Evolutionary conservation across 805 yeast species (phyloP).

Genomic region (Ogataea ganodermae): DNA sequence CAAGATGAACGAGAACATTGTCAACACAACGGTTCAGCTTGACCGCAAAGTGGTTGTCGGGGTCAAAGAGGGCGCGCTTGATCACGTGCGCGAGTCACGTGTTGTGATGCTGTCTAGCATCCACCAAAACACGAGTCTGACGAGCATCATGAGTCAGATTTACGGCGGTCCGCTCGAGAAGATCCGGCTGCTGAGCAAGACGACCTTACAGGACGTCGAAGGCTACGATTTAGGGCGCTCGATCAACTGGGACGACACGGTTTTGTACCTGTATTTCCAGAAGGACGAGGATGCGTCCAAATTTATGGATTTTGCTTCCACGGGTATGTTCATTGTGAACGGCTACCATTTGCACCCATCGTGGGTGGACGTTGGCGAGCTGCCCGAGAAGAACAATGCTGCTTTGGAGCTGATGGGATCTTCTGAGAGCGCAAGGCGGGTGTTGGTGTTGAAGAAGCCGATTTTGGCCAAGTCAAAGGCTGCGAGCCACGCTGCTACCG

Average conservation of each 20-base stretch:
- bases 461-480: slow-evolving; percentile 28
- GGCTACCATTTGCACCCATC: slow-evolving; percentile 50
- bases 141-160: slow-evolving; percentile 53
- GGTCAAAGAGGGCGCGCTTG: slow-evolving; percentile 11
- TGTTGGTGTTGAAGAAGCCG: slow-evolving; percentile 49
- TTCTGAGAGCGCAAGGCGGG: slow-evolving; percentile 53
- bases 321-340: slow-evolving; percentile 59
- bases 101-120: slow-evolving; percentile 28
- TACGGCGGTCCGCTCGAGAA: slow-evolving; percentile 73
- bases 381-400: slow-evolving; percentile 4
- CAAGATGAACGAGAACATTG: slow-evolving; percentile 23
- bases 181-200: slow-evolving; percentile 34
- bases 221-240: slow-evolving; percentile 16
- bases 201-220: slow-evolving; percentile 15
- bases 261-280: slow-evolving; percentile 52
- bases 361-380: slow-evolving; percentile 41
- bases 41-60: slow-evolving; percentile 4
- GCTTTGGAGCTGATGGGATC: slow-evolving; percentile 35
- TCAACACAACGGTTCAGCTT: slow-evolving; percentile 15
- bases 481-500: slow-evolving; percentile 15
- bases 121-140: slow-evolving; percentile 43
- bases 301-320: slow-evolving; percentile 53
- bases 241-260: slow-evolving; percentile 29
- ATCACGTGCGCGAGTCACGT: slow-evolving; percentile 17
- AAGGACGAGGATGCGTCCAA: slow-evolving; percentile 52